Base-by-base conservation (phyloP, 352 stramenopile species). In the Phytophthora ramorum region DNA sequence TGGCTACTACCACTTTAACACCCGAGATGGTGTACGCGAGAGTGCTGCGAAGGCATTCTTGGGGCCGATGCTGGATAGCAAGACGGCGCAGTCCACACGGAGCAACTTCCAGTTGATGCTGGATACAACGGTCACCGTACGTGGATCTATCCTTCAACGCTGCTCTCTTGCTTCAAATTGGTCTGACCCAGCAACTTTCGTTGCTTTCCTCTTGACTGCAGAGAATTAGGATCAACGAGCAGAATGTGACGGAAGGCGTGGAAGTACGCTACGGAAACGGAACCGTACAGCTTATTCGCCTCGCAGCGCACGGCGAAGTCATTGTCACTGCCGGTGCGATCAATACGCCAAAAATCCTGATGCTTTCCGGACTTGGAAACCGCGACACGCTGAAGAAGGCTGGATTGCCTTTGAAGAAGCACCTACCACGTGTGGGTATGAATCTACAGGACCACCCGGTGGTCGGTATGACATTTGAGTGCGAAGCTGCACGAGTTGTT, bases 361-460 rank as follows among this genome's bases (percentile, higher is more conserved):
- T 90, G 73, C 73, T 86, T 30, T 95, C 83, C 3, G 81, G 83
- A 6, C 63, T 92, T 32, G 83, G 78, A 7, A 57, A 87, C 56
- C 52, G 54, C 17, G 67, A 73, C 17, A 69, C 68, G 19, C 82
- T 96, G 2, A 44, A 76, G 10, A 61, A 75, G 10, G 65, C 80
- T 16, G 72, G 70, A 0, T 58, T 96, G 26, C 73, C 75, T 0
- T 66, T 87, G 13, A 84, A 87, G 48, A 90, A 92, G 12, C 73
- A 92, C 45, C 65, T 95, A 10, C 57, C 87, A 19, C 81, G 78
- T 13, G 89, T 98, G 2, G 92, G 92, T 4, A 91, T 88, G 77
- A 97, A 97, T 55, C 63, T 98, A 14, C 90, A 97, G 55, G 91
- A 97, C 55, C 91, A 97, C 47, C 90, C 88, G 4, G 90, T 90